Percentiles rank a stretch among this genome's conserved stretches.
phyloP scores from a whole-genome alignment of 306 rosid genomes.

The Prunus salicina region DNA sequence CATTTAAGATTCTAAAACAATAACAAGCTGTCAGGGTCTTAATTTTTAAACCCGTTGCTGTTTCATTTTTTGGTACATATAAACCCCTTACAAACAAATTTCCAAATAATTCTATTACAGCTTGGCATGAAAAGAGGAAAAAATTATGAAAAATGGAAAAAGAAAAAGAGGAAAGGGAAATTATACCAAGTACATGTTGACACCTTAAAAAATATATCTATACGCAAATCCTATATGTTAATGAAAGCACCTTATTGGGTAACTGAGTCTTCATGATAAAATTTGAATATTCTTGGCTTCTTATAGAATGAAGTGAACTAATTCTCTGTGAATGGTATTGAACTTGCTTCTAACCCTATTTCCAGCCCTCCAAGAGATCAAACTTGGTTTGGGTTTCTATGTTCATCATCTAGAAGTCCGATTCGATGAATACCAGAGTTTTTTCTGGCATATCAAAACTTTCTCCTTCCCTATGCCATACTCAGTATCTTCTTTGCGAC shows the following conservation, averaged over 20 bases:
- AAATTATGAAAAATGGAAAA: slow-evolving; percentile 5
- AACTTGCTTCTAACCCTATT: slow-evolving; percentile 31
- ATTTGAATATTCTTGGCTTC: slow-evolving; percentile 32
- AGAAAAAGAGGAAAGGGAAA: slow-evolving; percentile 8
- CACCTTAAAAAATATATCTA: slow-evolving; percentile 57
- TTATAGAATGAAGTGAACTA: slow-evolving; percentile 38
- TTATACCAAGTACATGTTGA: slow-evolving; percentile 39
- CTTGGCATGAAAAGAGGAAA: background rate
- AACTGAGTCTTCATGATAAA: slow-evolving; percentile 41
- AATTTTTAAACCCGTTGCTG: background rate
- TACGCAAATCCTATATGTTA: slow-evolving; percentile 42
- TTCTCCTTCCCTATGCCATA: slow-evolving; percentile 69
- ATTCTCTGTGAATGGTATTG: slow-evolving; percentile 49
- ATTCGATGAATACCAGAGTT: slow-evolving; percentile 75
- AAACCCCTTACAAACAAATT: background rate
- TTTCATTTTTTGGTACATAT: background rate
- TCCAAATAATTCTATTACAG: slow-evolving; percentile 1
- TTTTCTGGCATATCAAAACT: slow-evolving; percentile 87
- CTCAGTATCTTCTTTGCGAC: slow-evolving; percentile 75
- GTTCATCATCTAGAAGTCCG: slow-evolving; percentile 48
- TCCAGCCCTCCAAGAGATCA: slow-evolving; percentile 27
- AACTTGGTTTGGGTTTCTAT: slow-evolving; percentile 22
- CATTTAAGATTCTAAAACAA: background rate
- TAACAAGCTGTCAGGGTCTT: no score
- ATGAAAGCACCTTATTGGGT: slow-evolving; percentile 66